Percentiles rank a stretch among this genome's conserved stretches.
phyloP scores from a whole-genome alignment of 1,284 basidiomycete genomes.

The Porodaedalea pini region DNA sequence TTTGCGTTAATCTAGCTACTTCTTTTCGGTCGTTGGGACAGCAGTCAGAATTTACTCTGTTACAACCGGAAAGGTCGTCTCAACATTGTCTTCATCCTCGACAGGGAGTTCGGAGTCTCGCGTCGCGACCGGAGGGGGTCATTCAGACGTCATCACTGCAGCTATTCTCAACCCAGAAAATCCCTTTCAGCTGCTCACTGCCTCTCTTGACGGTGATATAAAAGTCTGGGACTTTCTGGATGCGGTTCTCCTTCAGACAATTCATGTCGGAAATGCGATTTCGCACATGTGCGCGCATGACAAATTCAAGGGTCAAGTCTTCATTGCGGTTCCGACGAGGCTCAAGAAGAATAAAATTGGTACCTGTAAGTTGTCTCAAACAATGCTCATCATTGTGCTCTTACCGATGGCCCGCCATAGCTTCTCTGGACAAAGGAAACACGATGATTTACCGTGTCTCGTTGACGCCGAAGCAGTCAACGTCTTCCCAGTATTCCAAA shows the following conservation, averaged over 20 bases:
- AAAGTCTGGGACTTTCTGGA: constrained; percentile 95
- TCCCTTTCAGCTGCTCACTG: constrained; percentile 85
- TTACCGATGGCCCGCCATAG: constrained; percentile 10
- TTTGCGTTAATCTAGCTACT: constrained; percentile 56
- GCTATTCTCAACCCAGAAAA: constrained; percentile 83
- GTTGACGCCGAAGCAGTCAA: constrained; percentile 46
- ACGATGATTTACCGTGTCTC: constrained; percentile 59
- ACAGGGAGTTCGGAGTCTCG: constrained; percentile 39
- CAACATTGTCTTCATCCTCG: constrained; percentile 55
- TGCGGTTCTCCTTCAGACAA: constrained; percentile 72
- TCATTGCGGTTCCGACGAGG: constrained; percentile 50
- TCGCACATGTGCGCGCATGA: constrained; percentile 69
- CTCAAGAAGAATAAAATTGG: constrained; percentile 39
- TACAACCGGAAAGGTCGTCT: constrained; percentile 72
- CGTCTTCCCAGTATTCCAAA: constrained; percentile 42
- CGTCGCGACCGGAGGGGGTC: constrained; percentile 33
- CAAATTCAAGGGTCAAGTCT: constrained; percentile 62
- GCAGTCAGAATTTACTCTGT: constrained; percentile 82
- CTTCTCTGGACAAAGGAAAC: constrained; percentile 40
- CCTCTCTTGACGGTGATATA: constrained; percentile 79
- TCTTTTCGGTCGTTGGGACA: constrained; percentile 77
- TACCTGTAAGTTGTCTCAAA: constrained; percentile 1
- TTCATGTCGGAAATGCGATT: constrained; percentile 70
- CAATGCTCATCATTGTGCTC: constrained; percentile 20
- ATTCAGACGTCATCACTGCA: constrained; percentile 65